Evolutionary conservation across 108 stramenopile genomes (phyloP).

Genomic region (Pseudonitzschia multistriata): DNA sequence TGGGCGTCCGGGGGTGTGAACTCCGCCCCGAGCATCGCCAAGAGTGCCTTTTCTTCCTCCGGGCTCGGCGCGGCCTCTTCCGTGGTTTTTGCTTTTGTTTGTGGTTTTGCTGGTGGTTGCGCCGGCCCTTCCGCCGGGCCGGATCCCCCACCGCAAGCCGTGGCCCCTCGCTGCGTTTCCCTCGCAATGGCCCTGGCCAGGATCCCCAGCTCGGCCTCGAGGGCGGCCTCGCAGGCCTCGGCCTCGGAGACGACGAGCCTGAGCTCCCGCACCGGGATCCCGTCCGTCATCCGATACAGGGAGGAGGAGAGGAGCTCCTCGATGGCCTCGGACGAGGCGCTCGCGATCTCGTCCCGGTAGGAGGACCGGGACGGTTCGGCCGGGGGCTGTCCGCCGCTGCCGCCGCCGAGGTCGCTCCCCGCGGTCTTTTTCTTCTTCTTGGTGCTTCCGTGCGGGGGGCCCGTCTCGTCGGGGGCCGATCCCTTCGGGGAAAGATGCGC

Average conservation of each 20-base stretch:
- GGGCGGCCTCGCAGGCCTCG: constrained; percentile 56
- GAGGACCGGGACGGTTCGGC: not conserved
- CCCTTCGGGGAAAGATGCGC: too few species aligned
- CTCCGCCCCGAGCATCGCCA: constrained; percentile 56
- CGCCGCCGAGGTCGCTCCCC: not conserved
- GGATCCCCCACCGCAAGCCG: not conserved
- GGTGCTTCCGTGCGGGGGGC: not conserved
- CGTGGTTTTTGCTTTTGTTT: not conserved
- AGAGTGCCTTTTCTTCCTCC: constrained; percentile 15
- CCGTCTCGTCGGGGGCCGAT: not conserved
- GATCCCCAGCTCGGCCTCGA: constrained; percentile 58
- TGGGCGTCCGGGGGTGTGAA: constrained; percentile 71
- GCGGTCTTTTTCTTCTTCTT: constrained; percentile 7
- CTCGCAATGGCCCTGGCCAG: constrained; percentile 35
- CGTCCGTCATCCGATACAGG: constrained; percentile 59
- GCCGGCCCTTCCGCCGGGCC: not conserved
- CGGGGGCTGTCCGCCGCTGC: not conserved
- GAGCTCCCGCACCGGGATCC: constrained; percentile 65
- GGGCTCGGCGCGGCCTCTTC: not conserved
- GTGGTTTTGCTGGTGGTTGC: not conserved
- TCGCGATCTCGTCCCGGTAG: not conserved
- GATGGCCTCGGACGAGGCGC: not conserved
- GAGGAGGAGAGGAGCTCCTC: constrained; percentile 29
- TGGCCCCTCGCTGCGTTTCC: constrained; percentile 14
- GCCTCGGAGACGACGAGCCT: constrained; percentile 65